Evolutionary conservation across 495 filamentous ascomycete genomes (phyloP).

Genomic region (Talaromyces adpressus): DNA sequence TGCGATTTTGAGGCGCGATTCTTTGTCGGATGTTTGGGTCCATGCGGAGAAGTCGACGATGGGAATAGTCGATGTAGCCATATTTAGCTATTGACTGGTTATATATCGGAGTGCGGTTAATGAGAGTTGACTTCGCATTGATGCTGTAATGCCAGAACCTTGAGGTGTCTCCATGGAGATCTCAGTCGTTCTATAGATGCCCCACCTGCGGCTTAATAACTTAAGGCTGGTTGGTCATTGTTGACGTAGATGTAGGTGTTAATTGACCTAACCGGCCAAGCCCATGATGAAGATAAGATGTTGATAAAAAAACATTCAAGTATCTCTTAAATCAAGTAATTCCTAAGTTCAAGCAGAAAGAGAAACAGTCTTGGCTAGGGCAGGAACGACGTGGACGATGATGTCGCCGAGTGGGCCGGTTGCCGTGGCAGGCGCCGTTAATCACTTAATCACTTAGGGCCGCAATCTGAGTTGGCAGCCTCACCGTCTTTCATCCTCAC

Average conservation of each 20-base stretch:
- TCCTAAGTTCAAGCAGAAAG: not conserved
- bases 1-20: not conserved
- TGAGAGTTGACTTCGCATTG: not conserved
- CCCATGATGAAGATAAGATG: not conserved
- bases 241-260: not conserved
- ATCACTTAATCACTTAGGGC: not conserved
- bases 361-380: conserved; percentile 16
- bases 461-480: not conserved
- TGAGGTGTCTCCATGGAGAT: not conserved
- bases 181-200: not conserved
- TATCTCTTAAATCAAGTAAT: not conserved
- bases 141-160: not conserved
- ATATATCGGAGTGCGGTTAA: not conserved
- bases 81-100: not conserved
- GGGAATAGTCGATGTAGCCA: not conserved
- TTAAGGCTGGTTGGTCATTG: not conserved
- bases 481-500: not conserved
- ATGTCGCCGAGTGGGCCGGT: conserved; percentile 3
- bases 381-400: not conserved
- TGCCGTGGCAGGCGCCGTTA: conserved; percentile 6
- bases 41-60: not conserved
- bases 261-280: not conserved
- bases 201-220: not conserved
- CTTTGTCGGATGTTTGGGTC: not conserved
- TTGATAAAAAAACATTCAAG: not conserved